These are phyloP conservation scores for Patellifolia procumbens DNA, from an alignment of 179 eudicot species.

Conservation along the genomic window DNA sequence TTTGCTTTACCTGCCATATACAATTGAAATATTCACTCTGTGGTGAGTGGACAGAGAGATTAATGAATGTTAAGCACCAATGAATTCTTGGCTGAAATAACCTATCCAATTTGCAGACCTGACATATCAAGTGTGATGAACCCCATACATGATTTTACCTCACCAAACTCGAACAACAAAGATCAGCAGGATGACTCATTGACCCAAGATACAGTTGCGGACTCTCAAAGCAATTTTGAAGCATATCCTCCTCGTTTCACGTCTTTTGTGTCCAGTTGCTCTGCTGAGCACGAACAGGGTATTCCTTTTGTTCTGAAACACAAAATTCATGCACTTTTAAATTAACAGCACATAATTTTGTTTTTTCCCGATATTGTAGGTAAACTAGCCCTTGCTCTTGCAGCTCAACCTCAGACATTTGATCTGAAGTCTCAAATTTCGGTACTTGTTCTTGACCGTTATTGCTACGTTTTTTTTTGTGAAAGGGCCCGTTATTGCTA, in stretches of 20 bases:
- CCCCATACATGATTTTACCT: constrained; percentile 33
- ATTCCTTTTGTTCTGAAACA: constrained; percentile 8
- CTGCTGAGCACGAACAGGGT: constrained; percentile 52
- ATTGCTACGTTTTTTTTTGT: too few relatives aligned
- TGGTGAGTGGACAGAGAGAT: too few relatives aligned
- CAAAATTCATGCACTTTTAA: constrained; percentile 8
- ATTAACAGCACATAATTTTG: constrained; percentile 10
- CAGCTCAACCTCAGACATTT: constrained; percentile 30
- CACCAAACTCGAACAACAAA: constrained; percentile 32
- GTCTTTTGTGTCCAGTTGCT: constrained; percentile 59
- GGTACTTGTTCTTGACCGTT: constrained; percentile 41
- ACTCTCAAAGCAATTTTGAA: constrained; percentile 37
- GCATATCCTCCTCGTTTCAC: constrained; percentile 75
- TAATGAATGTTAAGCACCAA: neutral
- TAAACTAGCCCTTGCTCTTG: constrained; percentile 34
- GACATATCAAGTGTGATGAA: constrained; percentile 37
- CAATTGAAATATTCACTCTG: too few relatives aligned
- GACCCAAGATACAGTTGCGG: constrained; percentile 23
- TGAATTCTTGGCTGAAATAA: neutral
- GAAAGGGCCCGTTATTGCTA: too few relatives aligned
- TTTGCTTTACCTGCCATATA: constrained; percentile 12
- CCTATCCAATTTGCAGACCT: constrained; percentile 40
- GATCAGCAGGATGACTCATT: constrained; percentile 34
- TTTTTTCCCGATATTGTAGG: constrained; percentile 20
- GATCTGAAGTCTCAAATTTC: constrained; percentile 53